Evolutionary conservation across 495 filamentous ascomycete species (phyloP), one percentile per base, ranked within the genome.

Genomic region (Patellaria atrata): DNA sequence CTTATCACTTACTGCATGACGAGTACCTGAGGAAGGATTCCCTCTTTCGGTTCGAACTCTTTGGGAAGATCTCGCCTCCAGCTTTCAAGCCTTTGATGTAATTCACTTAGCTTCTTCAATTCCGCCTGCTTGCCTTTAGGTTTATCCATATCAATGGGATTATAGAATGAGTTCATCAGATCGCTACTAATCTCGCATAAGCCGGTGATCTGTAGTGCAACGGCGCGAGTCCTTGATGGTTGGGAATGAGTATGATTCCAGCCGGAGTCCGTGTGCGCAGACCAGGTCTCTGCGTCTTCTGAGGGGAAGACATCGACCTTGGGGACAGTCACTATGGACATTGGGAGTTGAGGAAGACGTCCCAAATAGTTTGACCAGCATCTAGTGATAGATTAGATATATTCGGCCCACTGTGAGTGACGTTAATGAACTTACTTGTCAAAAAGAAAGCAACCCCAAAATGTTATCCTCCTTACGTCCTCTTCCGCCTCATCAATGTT

Each of bases 321-420:
- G 1, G 82, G 82, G 7, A 82, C 78, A 13, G 75, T 91, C 33
- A 83, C 73, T 19, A 76, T 82, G 18, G 71, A 70, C 9, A 68
- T 73, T 2, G 80, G 75, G 15, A 94, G 60, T 50, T 96, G 91
- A 9, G 89, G 89, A 43, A 94, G 67, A 23, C 89, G 78, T 27
- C 89, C 89, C 19, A 96, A 75, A 44, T 97, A 97, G 56, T 94
- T 96, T 17, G 84, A 93, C 91, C 91, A 96, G 58, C 82, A 91
- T 50, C 75, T 79, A 36, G 7, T 7, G 10, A 8, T 18, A 15
- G 12, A 22, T 40, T 21, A 43, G 11, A n/a, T n/a, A n/a, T n/a
- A n/a, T n/a, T n/a, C 17, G 39, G 11, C 28, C 3, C 40, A 39
- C 6, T 10, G 12, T 23, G 20, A 20, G 32, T 42, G 15, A 30